Percentiles rank a stretch among this genome's conserved stretches.
Conservation (phyloP, 441 rosid genomes). For the Cnidoscolus chayamansa region DNA sequence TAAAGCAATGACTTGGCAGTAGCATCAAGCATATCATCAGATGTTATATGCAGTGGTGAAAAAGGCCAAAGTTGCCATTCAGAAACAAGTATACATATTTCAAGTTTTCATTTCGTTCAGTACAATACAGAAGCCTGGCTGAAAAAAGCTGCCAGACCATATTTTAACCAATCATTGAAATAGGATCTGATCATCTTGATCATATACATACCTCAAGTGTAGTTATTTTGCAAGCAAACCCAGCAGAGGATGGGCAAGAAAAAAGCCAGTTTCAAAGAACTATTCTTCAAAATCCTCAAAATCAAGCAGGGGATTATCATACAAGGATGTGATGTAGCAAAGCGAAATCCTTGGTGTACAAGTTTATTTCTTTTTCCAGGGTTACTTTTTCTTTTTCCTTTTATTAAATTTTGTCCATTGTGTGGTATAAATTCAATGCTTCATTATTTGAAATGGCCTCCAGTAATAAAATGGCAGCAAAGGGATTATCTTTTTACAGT, state of each 20-base stretch:
- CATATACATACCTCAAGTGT: too few species aligned
- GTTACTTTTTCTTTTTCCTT: neutral
- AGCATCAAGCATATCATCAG: neutral
- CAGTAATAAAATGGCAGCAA: constrained; percentile 22
- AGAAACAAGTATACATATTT: neutral
- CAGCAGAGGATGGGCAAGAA: neutral
- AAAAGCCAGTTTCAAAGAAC: constrained; percentile 4
- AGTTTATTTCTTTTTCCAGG: neutral
- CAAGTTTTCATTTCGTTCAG: neutral
- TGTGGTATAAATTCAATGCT: constrained; percentile 30
- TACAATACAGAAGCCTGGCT: neutral
- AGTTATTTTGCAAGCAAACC: too few species aligned
- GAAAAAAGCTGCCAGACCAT: neutral
- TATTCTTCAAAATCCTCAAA: constrained; percentile 8
- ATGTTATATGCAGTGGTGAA: neutral
- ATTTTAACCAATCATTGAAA: constrained; percentile 6
- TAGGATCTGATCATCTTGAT: neutral
- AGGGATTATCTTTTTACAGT: too few species aligned
- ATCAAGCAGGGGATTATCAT: constrained; percentile 1
- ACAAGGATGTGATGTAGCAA: neutral
- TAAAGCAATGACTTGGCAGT: constrained; percentile 44
- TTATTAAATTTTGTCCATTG: constrained; percentile 5
- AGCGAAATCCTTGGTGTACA: constrained; percentile 22
- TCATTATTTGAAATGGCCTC: constrained; percentile 12
- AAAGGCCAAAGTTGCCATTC: neutral